These are phyloP conservation scores for Astragalus membranaceus DNA, from an alignment of 306 rosid genomes.

Conservation along the genomic window DNA sequence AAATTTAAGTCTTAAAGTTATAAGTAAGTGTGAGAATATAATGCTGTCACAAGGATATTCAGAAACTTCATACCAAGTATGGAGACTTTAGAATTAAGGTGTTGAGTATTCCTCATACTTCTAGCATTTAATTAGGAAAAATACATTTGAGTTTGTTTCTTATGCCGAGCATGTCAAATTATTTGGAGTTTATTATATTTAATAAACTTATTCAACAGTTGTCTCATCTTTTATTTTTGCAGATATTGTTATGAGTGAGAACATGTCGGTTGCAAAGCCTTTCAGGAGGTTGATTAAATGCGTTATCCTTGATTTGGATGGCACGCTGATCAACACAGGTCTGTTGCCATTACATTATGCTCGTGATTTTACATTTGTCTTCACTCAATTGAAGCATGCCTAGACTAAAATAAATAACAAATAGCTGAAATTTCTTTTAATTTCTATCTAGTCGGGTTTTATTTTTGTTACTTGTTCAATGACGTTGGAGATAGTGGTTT, in stretches of 20 bases:
- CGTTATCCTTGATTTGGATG: conserved; percentile 88
- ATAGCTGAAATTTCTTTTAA: background rate
- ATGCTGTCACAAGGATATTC: too few relatives aligned
- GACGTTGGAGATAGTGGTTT: conserved; percentile 7
- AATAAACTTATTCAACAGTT: background rate
- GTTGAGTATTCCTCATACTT: background rate
- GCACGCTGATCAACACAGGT: conserved; percentile 83
- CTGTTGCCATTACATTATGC: background rate
- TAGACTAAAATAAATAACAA: background rate
- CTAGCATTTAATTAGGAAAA: too few relatives aligned
- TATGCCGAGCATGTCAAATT: too few relatives aligned
- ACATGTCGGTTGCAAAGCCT: conserved; percentile 40
- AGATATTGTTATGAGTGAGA: conserved; percentile 16
- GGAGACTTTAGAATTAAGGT: too few relatives aligned
- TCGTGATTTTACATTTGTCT: background rate
- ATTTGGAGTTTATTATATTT: too few relatives aligned
- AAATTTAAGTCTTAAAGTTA: too few relatives aligned
- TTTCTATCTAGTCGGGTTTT: background rate
- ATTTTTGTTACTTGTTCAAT: background rate
- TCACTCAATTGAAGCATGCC: background rate
- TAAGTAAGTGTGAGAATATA: too few relatives aligned
- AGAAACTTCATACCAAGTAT: too few relatives aligned
- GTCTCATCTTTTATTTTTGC: background rate
- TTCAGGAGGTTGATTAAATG: conserved; percentile 44
- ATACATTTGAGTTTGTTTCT: too few relatives aligned